A percentile compares a stretch with the other conserved stretches of the same genome.
Evolutionary conservation across 2,329 filamentous ascomycete genomes (phyloP).

Genomic region (Aspergillus quadricinctus): DNA sequence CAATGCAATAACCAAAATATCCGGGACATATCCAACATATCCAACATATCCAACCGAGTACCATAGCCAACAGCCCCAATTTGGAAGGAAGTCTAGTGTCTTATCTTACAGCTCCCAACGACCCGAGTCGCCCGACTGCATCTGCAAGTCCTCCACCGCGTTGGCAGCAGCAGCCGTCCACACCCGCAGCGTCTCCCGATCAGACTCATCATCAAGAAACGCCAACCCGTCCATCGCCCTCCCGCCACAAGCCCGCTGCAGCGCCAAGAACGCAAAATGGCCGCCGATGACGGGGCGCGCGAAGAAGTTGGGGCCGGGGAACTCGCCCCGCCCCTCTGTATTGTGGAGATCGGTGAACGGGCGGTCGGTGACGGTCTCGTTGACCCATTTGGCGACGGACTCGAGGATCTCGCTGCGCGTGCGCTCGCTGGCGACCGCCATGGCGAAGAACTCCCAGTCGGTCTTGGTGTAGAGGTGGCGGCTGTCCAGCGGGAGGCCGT

Average conservation of each 20-base stretch:
- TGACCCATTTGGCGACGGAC: conserved; percentile 73
- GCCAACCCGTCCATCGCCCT: conserved; percentile 56
- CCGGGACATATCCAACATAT: conserved; percentile 8
- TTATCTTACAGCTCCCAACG: conserved; percentile 17
- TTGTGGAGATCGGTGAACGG: conserved; percentile 80
- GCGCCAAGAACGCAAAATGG: conserved; percentile 79
- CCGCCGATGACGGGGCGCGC: conserved; percentile 79
- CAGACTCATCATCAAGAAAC: conserved; percentile 38
- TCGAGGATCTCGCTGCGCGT: conserved; percentile 69
- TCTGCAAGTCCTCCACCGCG: conserved; percentile 19
- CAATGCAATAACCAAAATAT: conserved; percentile 11
- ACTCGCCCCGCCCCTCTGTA: conserved; percentile 72
- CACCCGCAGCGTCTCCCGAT: conserved; percentile 8
- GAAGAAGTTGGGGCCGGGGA: conserved; percentile 71
- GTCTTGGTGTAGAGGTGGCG: conserved; percentile 82
- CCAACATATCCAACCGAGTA: conserved; percentile 4
- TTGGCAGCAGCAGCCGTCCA: conserved; percentile 20
- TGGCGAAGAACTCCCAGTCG: conserved; percentile 88
- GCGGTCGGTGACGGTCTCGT: conserved; percentile 72
- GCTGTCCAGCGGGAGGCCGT: conserved; percentile 76
- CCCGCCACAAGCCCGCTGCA: conserved; percentile 74
- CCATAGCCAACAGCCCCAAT: not conserved
- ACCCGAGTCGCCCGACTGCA: not conserved
- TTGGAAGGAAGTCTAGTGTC: not conserved
- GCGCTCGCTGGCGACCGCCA: conserved; percentile 66